These are phyloP conservation scores for Monosporascus sp. DNA, from an alignment of 2,329 filamentous ascomycete genomes.

Conservation along the genomic window DNA sequence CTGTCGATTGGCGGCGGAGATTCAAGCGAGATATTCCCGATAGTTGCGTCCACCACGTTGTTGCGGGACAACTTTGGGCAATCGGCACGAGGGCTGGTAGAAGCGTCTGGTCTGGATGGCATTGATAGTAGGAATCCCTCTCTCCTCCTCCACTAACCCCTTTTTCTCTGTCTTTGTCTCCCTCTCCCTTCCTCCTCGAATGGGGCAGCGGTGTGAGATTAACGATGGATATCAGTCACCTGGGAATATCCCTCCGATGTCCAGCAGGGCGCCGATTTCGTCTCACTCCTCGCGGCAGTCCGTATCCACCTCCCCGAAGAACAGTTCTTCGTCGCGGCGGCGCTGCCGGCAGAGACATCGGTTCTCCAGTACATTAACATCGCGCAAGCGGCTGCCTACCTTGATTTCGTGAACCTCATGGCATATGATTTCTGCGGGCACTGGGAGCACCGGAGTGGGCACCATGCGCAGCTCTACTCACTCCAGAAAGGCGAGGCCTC, in stretches of 20 bases:
- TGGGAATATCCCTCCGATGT: slow-evolving; percentile 71
- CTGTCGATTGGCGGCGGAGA: slow-evolving; percentile 68
- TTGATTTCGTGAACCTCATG: slow-evolving; percentile 75
- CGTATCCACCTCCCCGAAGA: slow-evolving; percentile 64
- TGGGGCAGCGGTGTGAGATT: background rate
- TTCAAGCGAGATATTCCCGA: slow-evolving; percentile 61
- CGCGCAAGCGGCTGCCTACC: slow-evolving; percentile 52
- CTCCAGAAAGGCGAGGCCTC: slow-evolving; percentile 57
- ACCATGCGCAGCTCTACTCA: slow-evolving; percentile 70
- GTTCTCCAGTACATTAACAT: slow-evolving; percentile 67
- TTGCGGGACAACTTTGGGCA: slow-evolving; percentile 66
- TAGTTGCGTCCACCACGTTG: slow-evolving; percentile 56
- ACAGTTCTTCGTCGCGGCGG: slow-evolving; percentile 64
- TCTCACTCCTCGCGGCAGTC: slow-evolving; percentile 62
- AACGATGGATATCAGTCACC: slow-evolving; percentile 50
- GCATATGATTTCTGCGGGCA: slow-evolving; percentile 73
- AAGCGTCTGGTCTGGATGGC: slow-evolving; percentile 66
- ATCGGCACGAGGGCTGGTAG: slow-evolving; percentile 60
- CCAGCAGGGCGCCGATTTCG: slow-evolving; percentile 64
- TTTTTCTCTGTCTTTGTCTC: background rate
- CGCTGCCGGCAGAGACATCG: slow-evolving; percentile 62
- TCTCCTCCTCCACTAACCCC: background rate
- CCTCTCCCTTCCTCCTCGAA: too few species aligned
- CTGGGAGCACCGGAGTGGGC: slow-evolving; percentile 63
- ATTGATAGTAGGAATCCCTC: slow-evolving; percentile 60